These are phyloP conservation scores for Botrytis squamosa DNA, from an alignment of 2,329 filamentous ascomycete genomes.

Conservation along the genomic window DNA sequence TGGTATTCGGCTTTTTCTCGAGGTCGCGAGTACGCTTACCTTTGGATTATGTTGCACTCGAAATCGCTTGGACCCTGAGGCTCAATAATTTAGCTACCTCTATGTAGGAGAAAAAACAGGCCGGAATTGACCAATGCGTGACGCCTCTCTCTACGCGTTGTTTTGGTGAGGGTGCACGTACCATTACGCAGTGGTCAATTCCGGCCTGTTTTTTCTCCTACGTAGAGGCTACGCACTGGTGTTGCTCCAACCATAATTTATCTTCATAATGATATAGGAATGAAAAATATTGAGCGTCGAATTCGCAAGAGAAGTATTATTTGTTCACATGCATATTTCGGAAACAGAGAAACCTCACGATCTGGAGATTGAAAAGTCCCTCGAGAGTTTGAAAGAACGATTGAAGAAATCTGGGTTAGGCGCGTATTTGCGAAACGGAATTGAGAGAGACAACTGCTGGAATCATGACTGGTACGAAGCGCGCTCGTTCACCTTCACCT, in stretches of 20 bases:
- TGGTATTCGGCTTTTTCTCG: no score
- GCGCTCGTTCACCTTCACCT: constrained; percentile 12
- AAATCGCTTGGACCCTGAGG: neutral
- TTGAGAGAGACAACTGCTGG: neutral
- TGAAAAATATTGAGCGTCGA: neutral
- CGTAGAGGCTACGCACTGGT: neutral
- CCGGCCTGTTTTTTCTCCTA: no score
- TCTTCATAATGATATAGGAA: neutral
- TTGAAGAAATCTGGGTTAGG: neutral
- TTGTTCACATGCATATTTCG: neutral
- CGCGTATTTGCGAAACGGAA: neutral
- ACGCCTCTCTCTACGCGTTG: no score
- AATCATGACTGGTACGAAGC: constrained; percentile 18
- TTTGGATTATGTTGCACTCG: neutral
- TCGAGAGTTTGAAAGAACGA: neutral
- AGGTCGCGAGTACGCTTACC: no score
- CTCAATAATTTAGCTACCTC: neutral
- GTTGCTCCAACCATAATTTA: neutral
- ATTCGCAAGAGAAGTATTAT: neutral
- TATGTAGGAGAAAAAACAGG: no score
- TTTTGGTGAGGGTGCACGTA: no score
- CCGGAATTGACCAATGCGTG: no score
- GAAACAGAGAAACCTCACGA: neutral
- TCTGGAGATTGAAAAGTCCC: neutral
- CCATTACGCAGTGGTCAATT: no score